Percentiles rank a stretch among this genome's conserved stretches.
phyloP scores from a whole-genome alignment of 164 flowering plant species.

The grape (Vitis vinifera) region DNA sequence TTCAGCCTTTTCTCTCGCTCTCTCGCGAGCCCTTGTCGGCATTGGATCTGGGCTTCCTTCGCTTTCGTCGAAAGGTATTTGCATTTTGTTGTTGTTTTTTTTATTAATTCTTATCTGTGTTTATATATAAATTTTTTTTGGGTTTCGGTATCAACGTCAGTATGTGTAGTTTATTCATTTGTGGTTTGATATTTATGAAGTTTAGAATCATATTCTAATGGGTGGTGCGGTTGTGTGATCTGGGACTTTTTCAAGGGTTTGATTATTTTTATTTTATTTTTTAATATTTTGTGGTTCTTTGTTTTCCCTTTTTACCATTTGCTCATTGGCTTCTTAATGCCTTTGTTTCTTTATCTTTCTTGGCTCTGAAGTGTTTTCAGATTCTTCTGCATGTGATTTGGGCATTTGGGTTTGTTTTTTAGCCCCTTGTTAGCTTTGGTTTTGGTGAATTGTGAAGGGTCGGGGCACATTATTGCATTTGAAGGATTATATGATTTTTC shows the following conservation, averaged over 20 bases:
- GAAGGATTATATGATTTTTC: background rate
- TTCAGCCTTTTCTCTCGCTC: background rate
- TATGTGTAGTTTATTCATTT: background rate
- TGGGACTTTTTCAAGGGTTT: too few relatives aligned
- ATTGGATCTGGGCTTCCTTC: slow-evolving; percentile 34
- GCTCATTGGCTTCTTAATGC: background rate
- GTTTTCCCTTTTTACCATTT: too few relatives aligned
- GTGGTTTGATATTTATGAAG: background rate
- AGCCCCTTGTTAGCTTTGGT: background rate
- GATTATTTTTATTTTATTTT: too few relatives aligned
- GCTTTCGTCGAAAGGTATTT: slow-evolving; percentile 20
- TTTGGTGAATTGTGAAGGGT: background rate
- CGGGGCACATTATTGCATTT: background rate
- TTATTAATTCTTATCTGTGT: background rate
- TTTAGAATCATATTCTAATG: too few relatives aligned
- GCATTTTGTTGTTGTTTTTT: background rate
- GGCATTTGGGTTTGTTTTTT: background rate
- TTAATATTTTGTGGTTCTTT: too few relatives aligned
- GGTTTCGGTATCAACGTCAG: background rate
- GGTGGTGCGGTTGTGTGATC: too few relatives aligned
- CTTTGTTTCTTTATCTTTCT: background rate
- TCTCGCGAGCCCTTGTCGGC: slow-evolving; percentile 3
- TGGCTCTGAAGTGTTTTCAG: background rate
- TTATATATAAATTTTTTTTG: background rate
- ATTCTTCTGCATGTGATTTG: background rate